Conservation (phyloP, 2,329 filamentous ascomycete species). For the Onygenales sp. region DNA sequence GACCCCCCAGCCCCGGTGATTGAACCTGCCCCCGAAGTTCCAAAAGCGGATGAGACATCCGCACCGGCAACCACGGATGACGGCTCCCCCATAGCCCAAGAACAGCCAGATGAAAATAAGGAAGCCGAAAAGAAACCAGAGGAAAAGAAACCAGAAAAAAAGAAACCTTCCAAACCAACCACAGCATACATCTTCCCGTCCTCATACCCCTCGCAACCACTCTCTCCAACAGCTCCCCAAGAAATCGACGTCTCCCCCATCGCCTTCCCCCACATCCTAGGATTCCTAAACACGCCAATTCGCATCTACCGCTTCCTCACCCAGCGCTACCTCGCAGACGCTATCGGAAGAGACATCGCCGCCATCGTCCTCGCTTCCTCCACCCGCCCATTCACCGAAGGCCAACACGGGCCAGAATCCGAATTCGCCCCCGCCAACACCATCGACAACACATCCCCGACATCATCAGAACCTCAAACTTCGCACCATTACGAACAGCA, state of each 20-base stretch:
- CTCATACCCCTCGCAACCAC: conserved; percentile 58
- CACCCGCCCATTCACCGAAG: conserved; percentile 30
- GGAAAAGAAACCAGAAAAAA: conserved; percentile 37
- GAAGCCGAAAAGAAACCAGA: conserved; percentile 35
- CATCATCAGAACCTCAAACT: conserved; percentile 11
- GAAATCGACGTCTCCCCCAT: conserved; percentile 68
- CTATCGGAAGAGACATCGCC: conserved; percentile 78
- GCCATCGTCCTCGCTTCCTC: conserved; percentile 61
- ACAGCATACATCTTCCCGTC: conserved; percentile 63
- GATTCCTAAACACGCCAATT: conserved; percentile 81
- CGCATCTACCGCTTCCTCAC: conserved; percentile 83
- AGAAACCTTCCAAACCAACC: conserved; percentile 49
- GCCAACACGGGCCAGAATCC: conserved; percentile 14
- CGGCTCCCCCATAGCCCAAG: conserved; percentile 15
- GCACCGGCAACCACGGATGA: conserved; percentile 10
- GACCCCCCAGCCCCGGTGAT: conserved; percentile 33
- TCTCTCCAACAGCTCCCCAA: conserved; percentile 57
- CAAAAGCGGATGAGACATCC: conserved; percentile 11
- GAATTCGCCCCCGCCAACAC: conserved; percentile 14
- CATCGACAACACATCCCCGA: conserved; percentile 10
- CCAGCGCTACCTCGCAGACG: conserved; percentile 70
- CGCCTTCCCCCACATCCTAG: conserved; percentile 78
- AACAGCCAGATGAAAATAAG: conserved; percentile 38
- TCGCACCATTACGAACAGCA: conserved; percentile 52
- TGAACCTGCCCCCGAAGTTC: conserved; percentile 12